These are phyloP conservation scores for Paraconiothyrium brasiliense DNA, from an alignment of 2,329 filamentous ascomycete genomes.

Conservation along the genomic window DNA sequence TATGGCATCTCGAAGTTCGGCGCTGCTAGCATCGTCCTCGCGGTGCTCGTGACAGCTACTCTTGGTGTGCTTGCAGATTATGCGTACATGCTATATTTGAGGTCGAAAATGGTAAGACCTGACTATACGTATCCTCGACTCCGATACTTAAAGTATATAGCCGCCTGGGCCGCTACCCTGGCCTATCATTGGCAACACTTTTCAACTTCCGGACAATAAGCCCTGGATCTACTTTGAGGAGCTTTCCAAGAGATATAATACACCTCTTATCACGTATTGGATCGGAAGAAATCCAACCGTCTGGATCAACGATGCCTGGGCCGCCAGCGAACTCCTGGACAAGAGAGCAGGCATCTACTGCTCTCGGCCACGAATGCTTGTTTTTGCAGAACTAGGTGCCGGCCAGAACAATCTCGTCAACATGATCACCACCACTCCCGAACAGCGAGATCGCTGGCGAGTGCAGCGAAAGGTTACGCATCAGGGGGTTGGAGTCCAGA, in stretches of 20 bases:
- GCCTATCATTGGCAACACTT: conserved; percentile 66
- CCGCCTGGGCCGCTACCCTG: conserved; percentile 65
- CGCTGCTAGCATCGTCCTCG: conserved; percentile 31
- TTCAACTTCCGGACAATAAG: conserved; percentile 63
- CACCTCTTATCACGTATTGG: conserved; percentile 66
- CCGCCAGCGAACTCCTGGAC: conserved; percentile 64
- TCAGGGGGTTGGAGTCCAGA: conserved; percentile 56
- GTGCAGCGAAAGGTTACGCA: conserved; percentile 46
- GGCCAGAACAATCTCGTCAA: conserved; percentile 50
- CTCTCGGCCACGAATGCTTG: conserved; percentile 58
- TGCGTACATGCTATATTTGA: conserved; percentile 59
- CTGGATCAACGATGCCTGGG: conserved; percentile 58
- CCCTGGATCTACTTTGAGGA: conserved; percentile 68
- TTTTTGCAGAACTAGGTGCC: conserved; percentile 52
- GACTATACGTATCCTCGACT: not conserved
- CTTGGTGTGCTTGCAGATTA: conserved; percentile 55
- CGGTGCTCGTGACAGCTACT: conserved; percentile 31
- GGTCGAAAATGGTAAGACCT: conserved; percentile 56
- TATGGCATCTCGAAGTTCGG: conserved; percentile 45
- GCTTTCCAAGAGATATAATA: conserved; percentile 60
- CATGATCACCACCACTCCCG: conserved; percentile 42
- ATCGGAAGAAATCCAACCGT: conserved; percentile 53
- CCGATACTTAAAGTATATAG: conserved; percentile 39
- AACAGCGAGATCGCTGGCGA: conserved; percentile 43
- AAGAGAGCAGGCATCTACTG: conserved; percentile 63